Conservation (phyloP, 305 asterid species). For the Fraxinus xanthoxyloides region DNA sequence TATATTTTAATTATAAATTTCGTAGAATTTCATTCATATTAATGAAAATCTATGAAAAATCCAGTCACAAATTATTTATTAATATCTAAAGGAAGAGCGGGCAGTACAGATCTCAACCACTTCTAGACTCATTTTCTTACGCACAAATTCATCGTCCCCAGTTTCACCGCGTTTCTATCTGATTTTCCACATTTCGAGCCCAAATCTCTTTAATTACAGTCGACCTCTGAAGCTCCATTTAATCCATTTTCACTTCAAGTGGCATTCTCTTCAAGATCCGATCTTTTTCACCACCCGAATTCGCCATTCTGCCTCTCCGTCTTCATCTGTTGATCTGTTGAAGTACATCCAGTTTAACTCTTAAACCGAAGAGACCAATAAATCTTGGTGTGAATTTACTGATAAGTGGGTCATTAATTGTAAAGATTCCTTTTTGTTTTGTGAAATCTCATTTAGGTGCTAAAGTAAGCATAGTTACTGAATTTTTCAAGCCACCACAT, state of each 20-base stretch:
- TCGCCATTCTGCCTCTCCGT: background rate
- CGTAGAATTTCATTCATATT: background rate
- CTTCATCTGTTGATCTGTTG: slow-evolving; percentile 13
- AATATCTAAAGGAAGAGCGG: background rate
- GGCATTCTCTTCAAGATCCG: background rate
- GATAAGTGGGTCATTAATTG: slow-evolving; percentile 13
- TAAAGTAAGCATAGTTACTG: slow-evolving; percentile 23
- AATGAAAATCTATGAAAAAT: background rate
- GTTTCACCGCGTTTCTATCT: background rate
- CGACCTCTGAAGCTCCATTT: background rate
- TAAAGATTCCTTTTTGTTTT: background rate
- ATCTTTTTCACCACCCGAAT: background rate
- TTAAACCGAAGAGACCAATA: slow-evolving; percentile 6
- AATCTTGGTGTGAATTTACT: slow-evolving; percentile 21
- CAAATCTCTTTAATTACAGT: background rate
- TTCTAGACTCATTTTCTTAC: background rate
- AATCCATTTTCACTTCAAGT: background rate
- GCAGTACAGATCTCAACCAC: background rate
- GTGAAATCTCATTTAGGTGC: slow-evolving; percentile 15
- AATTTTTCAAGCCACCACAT: slow-evolving; percentile 16
- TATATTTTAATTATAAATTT: background rate
- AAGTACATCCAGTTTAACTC: slow-evolving; percentile 10
- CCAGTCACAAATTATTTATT: background rate
- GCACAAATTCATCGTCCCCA: background rate
- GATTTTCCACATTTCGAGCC: slow-evolving; percentile 1